phyloP scores from a whole-genome alignment of 331 rosid species.

The Rhamnella rubrinervis region DNA sequence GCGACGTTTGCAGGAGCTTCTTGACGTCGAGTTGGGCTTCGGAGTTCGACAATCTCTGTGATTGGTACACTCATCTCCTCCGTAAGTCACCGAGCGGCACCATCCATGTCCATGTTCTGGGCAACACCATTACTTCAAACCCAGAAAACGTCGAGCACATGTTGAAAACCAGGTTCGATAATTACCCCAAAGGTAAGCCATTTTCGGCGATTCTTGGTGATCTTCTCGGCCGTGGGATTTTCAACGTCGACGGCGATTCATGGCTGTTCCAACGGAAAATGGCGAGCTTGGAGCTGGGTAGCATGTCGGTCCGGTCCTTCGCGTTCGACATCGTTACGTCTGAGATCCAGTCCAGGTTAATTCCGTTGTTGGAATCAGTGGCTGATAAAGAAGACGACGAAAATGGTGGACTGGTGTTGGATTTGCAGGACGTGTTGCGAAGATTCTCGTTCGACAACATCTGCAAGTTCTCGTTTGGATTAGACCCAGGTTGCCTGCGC shows the following conservation, averaged over 20 bases:
- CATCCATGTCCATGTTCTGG: conserved; percentile 60
- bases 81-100: conserved; percentile 47
- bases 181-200: conserved; percentile 77
- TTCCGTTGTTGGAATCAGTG: conserved; percentile 40
- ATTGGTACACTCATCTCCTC: conserved; percentile 82
- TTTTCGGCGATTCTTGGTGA: conserved; percentile 80
- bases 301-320: conserved; percentile 54
- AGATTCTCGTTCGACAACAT: conserved; percentile 81
- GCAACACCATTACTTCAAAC: conserved; percentile 63
- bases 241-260: conserved; percentile 69
- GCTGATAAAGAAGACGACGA: neutral
- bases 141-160: conserved; percentile 76
- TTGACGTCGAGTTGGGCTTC: conserved; percentile 41
- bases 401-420: conserved; percentile 25
- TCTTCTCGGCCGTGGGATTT: conserved; percentile 78
- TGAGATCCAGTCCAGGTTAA: conserved; percentile 48
- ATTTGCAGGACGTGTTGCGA: conserved; percentile 67
- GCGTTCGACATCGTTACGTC: conserved; percentile 47
- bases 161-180: conserved; percentile 63
- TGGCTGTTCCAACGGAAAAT: conserved; percentile 85
- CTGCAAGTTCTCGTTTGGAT: conserved; percentile 70
- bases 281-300: conserved; percentile 77
- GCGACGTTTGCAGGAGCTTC: conserved; percentile 51
- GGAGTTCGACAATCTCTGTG: conserved; percentile 52
- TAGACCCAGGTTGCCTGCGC: conserved; percentile 74